These are phyloP conservation scores for Trypanosomatidae sp. DNA, from an alignment of 208 protist genomes.

Conservation along the genomic window DNA sequence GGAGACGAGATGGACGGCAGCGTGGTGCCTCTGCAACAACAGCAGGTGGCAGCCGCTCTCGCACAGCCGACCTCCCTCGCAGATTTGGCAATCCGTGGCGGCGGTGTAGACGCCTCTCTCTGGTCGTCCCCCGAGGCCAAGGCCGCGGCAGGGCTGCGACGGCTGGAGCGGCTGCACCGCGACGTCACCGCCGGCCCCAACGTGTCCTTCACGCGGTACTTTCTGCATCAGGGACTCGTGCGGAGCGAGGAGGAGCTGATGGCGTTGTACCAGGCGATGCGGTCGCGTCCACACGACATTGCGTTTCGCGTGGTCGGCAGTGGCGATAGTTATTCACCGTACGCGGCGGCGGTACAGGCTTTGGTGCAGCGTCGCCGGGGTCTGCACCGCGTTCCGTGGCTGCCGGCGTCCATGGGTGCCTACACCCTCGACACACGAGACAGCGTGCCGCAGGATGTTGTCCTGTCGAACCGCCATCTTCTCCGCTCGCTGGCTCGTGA, in stretches of 20 bases:
- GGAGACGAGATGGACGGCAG: neutral
- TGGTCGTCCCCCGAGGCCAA: conserved; percentile 19
- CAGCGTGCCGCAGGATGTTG: conserved; percentile 30
- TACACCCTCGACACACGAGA: conserved; percentile 49
- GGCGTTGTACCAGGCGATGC: conserved; percentile 64
- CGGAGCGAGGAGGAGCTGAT: conserved; percentile 56
- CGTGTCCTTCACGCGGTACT: conserved; percentile 80
- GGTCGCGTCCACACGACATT: conserved; percentile 36
- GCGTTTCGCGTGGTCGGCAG: conserved; percentile 53
- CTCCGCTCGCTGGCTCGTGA: conserved; percentile 60
- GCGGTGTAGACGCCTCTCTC: conserved; percentile 4
- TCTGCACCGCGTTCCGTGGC: conserved; percentile 49
- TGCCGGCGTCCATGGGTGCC: conserved; percentile 55
- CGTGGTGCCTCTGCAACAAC: neutral
- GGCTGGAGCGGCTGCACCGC: conserved; percentile 39
- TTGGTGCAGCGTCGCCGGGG: conserved; percentile 46
- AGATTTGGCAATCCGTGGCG: conserved; percentile 10
- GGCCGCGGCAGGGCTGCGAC: conserved; percentile 28
- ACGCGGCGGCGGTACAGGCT: conserved; percentile 25
- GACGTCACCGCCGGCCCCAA: conserved; percentile 49
- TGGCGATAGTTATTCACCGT: conserved; percentile 1
- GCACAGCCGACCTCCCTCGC: conserved; percentile 16
- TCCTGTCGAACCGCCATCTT: conserved; percentile 57
- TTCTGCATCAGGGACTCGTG: conserved; percentile 72
- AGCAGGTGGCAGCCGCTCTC: conserved; percentile 17